These are phyloP conservation scores for Claviceps sp. DNA, from an alignment of 2,329 filamentous ascomycete species.

Conservation along the genomic window DNA sequence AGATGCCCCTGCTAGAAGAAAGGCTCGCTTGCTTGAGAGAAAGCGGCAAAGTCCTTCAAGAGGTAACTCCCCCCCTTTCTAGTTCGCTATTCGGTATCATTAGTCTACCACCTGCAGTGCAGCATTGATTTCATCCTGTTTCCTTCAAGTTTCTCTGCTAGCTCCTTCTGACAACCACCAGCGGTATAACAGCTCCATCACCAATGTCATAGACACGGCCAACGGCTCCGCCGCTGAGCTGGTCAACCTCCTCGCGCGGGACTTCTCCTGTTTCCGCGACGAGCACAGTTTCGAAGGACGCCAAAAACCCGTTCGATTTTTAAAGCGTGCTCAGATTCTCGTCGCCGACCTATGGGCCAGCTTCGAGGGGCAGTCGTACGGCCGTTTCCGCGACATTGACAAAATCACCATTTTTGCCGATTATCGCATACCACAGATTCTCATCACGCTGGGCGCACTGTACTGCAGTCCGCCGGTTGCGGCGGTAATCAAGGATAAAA, in stretches of 20 bases:
- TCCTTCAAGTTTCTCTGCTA: not conserved
- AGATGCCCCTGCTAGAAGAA: slow-evolving; percentile 72
- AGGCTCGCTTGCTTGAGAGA: slow-evolving; percentile 70
- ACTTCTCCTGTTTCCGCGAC: slow-evolving; percentile 80
- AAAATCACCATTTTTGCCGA: slow-evolving; percentile 98
- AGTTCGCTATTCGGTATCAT: not conserved
- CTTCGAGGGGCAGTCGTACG: slow-evolving; percentile 69
- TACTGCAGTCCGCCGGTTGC: slow-evolving; percentile 73
- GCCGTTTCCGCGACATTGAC: slow-evolving; percentile 78
- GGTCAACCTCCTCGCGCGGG: slow-evolving; percentile 70
- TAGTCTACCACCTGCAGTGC: too few relatives aligned
- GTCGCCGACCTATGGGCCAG: slow-evolving; percentile 96
- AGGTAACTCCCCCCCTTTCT: slow-evolving; percentile 33
- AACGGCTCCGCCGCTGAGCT: slow-evolving; percentile 68
- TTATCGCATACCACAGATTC: slow-evolving; percentile 90
- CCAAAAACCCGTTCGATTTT: slow-evolving; percentile 57
- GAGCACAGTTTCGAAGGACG: slow-evolving; percentile 62
- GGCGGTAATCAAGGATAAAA: slow-evolving; percentile 49
- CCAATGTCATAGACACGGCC: slow-evolving; percentile 60
- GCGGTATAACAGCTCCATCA: slow-evolving; percentile 64
- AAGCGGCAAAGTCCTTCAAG: slow-evolving; percentile 65
- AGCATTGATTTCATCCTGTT: not conserved
- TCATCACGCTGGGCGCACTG: slow-evolving; percentile 70
- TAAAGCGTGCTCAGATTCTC: slow-evolving; percentile 92
- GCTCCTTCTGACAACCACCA: slow-evolving; percentile 19